Evolutionary conservation across 2,329 filamentous ascomycete species (phyloP).

Genomic region (Thelonectria rubi): DNA sequence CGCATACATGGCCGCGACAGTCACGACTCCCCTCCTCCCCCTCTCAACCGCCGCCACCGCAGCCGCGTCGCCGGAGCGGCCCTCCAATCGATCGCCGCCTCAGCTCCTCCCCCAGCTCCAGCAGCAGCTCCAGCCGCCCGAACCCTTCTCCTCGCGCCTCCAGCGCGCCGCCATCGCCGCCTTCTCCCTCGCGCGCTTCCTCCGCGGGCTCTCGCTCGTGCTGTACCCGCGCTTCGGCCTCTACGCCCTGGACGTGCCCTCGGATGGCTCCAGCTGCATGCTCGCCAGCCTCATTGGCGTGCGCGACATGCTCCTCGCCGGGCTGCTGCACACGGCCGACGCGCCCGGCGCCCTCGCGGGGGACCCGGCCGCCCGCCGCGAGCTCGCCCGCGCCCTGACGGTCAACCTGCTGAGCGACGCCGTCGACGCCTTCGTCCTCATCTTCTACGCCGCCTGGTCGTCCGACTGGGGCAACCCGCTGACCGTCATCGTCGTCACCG

Average conservation of each 20-base stretch:
- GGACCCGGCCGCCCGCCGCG: slow-evolving; percentile 34
- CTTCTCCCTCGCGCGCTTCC: slow-evolving; percentile 41
- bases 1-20: slow-evolving; percentile 32
- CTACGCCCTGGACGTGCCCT: slow-evolving; percentile 43
- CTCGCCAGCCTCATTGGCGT: slow-evolving; percentile 46
- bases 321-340: slow-evolving; percentile 43
- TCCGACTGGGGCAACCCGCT: slow-evolving; percentile 43
- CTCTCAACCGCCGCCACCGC: slow-evolving; percentile 37
- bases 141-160: slow-evolving; percentile 29
- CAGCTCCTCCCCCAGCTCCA: slow-evolving; percentile 1
- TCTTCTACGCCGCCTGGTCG: slow-evolving; percentile 47
- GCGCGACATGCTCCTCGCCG: slow-evolving; percentile 45
- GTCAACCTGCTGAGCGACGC: slow-evolving; percentile 46
- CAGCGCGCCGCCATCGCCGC: slow-evolving; percentile 38
- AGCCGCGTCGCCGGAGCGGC: slow-evolving; percentile 21
- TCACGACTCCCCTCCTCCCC: slow-evolving; percentile 39
- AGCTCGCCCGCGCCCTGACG: slow-evolving; percentile 44
- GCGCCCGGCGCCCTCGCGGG: slow-evolving; percentile 11
- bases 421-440: slow-evolving; percentile 47
- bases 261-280: slow-evolving; percentile 41
- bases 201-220: slow-evolving; percentile 43
- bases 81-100: not conserved
- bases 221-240: slow-evolving; percentile 43
- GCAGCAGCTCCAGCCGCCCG: not conserved
- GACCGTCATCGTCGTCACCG: slow-evolving; percentile 42